These are phyloP conservation scores for Ustilago crameri DNA, from an alignment of 1,284 basidiomycete genomes.

Conservation along the genomic window DNA sequence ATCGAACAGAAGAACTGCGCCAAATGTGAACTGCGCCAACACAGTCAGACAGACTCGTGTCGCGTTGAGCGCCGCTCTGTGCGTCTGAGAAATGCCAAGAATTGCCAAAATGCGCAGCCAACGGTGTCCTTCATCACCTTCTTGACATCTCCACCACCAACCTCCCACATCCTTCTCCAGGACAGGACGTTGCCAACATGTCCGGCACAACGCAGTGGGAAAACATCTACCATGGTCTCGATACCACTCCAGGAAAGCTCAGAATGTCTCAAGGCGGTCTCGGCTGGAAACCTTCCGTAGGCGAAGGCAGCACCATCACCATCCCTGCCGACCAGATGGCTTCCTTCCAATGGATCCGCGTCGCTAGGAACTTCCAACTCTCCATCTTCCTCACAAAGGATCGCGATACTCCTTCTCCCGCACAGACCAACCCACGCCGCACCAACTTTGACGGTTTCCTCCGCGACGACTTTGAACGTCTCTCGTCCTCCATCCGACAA, in stretches of 20 bases:
- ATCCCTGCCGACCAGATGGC: conserved; percentile 60
- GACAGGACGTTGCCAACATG: conserved; percentile 20
- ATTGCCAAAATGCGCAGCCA: no score
- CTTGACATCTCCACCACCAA: no score
- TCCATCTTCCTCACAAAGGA: conserved; percentile 82
- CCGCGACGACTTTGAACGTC: conserved; percentile 76
- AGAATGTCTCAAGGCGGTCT: conserved; percentile 63
- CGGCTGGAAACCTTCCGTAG: conserved; percentile 60
- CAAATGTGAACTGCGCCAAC: background rate
- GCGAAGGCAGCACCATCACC: conserved; percentile 57
- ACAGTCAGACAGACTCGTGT: no score
- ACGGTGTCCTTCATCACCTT: background rate
- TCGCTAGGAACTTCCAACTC: conserved; percentile 91
- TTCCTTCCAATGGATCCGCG: conserved; percentile 69
- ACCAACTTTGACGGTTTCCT: conserved; percentile 94
- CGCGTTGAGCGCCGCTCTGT: conserved; percentile 18
- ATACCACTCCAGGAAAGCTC: conserved; percentile 78
- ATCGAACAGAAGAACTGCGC: background rate
- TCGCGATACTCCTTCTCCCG: conserved; percentile 66
- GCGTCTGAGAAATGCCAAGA: background rate
- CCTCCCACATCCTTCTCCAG: no score
- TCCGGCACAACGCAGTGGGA: conserved; percentile 77
- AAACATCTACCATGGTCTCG: conserved; percentile 80
- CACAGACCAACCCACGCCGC: conserved; percentile 68
- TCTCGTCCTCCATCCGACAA: conserved; percentile 66